Evolutionary conservation across 1,139 yeast genomes (phyloP).

Genomic region (Pneumocystis canis): DNA sequence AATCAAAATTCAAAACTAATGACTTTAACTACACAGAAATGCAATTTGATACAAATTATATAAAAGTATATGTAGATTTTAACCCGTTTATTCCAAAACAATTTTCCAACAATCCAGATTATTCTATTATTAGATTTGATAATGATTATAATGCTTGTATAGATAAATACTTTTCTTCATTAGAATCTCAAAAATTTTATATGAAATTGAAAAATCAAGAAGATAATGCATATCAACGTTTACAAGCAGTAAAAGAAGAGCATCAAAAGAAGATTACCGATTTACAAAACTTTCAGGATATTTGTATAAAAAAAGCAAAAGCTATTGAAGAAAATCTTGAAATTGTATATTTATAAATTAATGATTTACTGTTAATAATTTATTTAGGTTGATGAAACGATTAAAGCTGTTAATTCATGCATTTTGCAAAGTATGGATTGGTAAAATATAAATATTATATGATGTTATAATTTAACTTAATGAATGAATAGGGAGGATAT

Average conservation of each 20-base stretch:
- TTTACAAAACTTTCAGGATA: slow-evolving; percentile 47
- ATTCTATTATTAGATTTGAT: slow-evolving; percentile 27
- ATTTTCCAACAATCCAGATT: slow-evolving; percentile 21
- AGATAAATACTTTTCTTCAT: slow-evolving; percentile 69
- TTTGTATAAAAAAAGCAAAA: slow-evolving; percentile 56
- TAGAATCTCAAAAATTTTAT: slow-evolving; percentile 68
- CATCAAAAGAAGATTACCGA: slow-evolving; percentile 57
- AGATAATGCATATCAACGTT: slow-evolving; percentile 53
- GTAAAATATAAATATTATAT: slow-evolving; percentile 23
- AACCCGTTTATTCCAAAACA: slow-evolving; percentile 65
- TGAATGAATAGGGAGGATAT: slow-evolving; percentile 36
- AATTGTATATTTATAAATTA: slow-evolving; percentile 16
- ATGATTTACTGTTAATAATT: neutral
- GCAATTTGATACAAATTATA: slow-evolving; percentile 27
- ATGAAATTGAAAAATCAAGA: slow-evolving; percentile 63
- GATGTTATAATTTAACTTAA: neutral
- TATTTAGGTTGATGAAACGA: slow-evolving; percentile 48
- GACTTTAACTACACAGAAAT: slow-evolving; percentile 29
- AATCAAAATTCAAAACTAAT: slow-evolving; percentile 27
- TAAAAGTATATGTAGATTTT: slow-evolving; percentile 53
- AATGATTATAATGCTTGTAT: slow-evolving; percentile 64
- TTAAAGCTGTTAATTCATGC: slow-evolving; percentile 47
- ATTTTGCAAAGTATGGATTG: slow-evolving; percentile 87
- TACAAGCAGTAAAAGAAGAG: slow-evolving; percentile 62
- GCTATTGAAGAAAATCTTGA: slow-evolving; percentile 57